phyloP scores from a whole-genome alignment of 805 yeast species.

The Nakazawaea ambrosiae region DNA sequence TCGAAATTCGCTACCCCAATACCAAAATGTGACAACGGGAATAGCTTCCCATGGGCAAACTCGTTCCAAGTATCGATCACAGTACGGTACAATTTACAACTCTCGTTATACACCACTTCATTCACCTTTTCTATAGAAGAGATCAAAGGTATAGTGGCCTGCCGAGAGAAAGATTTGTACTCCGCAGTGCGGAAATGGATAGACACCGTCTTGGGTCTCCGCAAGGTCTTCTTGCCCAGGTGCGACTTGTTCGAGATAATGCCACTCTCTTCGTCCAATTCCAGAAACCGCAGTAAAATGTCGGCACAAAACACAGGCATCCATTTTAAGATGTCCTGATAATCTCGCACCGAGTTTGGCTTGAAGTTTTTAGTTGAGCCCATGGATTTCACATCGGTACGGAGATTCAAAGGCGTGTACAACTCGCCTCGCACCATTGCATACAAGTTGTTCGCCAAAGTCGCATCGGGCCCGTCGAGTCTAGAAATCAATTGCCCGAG shows the following conservation, averaged over 20 bases:
- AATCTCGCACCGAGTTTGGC: slow-evolving; percentile 40
- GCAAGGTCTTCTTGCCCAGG: slow-evolving; percentile 15
- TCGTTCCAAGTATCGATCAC: slow-evolving; percentile 20
- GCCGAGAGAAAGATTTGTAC: slow-evolving; percentile 29
- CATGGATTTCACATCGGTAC: slow-evolving; percentile 77
- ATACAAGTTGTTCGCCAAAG: slow-evolving; percentile 48
- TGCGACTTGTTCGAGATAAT: slow-evolving; percentile 11
- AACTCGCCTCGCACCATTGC: slow-evolving; percentile 60
- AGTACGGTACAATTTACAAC: slow-evolving; percentile 16
- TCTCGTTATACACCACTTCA: slow-evolving; percentile 18
- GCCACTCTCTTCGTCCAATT: slow-evolving; percentile 59
- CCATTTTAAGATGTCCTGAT: slow-evolving; percentile 68
- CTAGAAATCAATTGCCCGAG: slow-evolving; percentile 26
- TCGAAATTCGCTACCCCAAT: slow-evolving; percentile 51
- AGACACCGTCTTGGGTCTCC: slow-evolving; percentile 51
- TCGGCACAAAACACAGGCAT: slow-evolving; percentile 79
- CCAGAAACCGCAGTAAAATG: slow-evolving; percentile 59
- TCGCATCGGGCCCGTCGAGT: slow-evolving; percentile 32
- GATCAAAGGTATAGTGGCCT: slow-evolving; percentile 30
- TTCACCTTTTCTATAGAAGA: slow-evolving; percentile 30
- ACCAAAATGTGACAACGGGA: slow-evolving; percentile 44
- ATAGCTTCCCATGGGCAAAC: slow-evolving; percentile 22
- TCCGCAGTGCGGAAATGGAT: slow-evolving; percentile 26
- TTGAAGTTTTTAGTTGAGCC: slow-evolving; percentile 78
- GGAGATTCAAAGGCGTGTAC: slow-evolving; percentile 44